Evolutionary conservation across 805 yeast species (phyloP).

Genomic region (Starmera caribaea): DNA sequence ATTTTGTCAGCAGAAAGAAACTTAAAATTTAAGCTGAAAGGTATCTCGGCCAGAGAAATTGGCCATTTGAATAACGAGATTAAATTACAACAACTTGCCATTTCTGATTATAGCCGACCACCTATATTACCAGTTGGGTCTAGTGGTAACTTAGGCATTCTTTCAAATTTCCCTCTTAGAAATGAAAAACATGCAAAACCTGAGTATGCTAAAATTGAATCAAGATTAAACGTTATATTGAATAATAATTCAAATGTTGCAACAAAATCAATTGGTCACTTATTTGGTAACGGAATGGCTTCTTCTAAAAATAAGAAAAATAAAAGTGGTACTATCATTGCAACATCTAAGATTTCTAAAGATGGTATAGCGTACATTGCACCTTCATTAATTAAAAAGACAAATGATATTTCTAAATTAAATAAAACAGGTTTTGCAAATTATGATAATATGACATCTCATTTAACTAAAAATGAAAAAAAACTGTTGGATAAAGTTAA

Average conservation of each 20-base stretch:
- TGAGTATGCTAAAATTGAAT: slow-evolving; percentile 12
- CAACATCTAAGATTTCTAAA: slow-evolving; percentile 22
- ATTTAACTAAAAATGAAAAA: slow-evolving; percentile 21
- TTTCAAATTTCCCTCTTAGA: slow-evolving; percentile 15
- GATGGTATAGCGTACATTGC: slow-evolving; percentile 27
- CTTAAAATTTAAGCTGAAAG: slow-evolving; percentile 9
- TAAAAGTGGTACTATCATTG: slow-evolving; percentile 22
- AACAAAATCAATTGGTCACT: slow-evolving; percentile 1
- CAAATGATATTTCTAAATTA: slow-evolving; percentile 23
- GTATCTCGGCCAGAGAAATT: slow-evolving; percentile 8
- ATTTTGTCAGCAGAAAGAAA: slow-evolving; percentile 10
- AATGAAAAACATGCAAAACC: slow-evolving; percentile 8
- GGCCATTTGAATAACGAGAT: slow-evolving; percentile 8
- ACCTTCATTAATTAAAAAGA: slow-evolving; percentile 27
- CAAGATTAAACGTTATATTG: slow-evolving; percentile 4
- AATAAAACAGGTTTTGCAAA: slow-evolving; percentile 26
- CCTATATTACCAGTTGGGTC: too few relatives aligned
- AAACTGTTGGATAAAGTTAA: slow-evolving; percentile 17
- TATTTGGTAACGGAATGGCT: neutral
- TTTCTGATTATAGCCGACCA: neutral
- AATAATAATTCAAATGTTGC: neutral
- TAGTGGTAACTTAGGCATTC: neutral
- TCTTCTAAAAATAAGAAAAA: slow-evolving; percentile 1
- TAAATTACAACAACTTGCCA: slow-evolving; percentile 10
- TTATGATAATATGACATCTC: slow-evolving; percentile 18